Evolutionary conservation across 2,329 filamentous ascomycete species (phyloP).

Genomic region (Geosmithia flava): DNA sequence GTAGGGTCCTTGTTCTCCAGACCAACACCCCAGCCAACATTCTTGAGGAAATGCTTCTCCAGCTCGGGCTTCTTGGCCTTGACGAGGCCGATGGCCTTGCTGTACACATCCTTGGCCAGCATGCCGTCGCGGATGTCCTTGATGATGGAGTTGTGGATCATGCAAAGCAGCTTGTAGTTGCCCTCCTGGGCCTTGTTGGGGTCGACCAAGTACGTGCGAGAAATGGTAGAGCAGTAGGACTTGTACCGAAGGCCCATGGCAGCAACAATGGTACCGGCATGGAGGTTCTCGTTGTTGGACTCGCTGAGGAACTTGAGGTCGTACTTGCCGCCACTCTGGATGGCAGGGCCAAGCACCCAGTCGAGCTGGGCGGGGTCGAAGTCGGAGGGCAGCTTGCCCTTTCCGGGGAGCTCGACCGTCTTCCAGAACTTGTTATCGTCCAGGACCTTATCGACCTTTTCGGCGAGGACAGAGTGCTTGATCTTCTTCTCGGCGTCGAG

Average conservation of each 20-base stretch:
- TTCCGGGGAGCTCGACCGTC: slow-evolving; percentile 55
- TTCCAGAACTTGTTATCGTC: slow-evolving; percentile 93
- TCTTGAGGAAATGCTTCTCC: slow-evolving; percentile 90
- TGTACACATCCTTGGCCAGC: slow-evolving; percentile 79
- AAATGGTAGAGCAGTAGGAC: slow-evolving; percentile 87
- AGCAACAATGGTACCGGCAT: slow-evolving; percentile 87
- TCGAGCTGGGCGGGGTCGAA: slow-evolving; percentile 85
- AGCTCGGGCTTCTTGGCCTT: slow-evolving; percentile 88
- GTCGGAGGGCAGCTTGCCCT: slow-evolving; percentile 68
- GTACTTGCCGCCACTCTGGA: slow-evolving; percentile 93
- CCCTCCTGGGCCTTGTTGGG: slow-evolving; percentile 92
- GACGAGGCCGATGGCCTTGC: slow-evolving; percentile 69
- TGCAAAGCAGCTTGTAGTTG: slow-evolving; percentile 80
- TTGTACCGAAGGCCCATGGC: slow-evolving; percentile 90
- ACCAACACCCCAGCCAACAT: slow-evolving; percentile 82
- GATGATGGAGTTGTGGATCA: slow-evolving; percentile 78
- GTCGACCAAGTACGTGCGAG: slow-evolving; percentile 89
- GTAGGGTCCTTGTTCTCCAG: slow-evolving; percentile 82
- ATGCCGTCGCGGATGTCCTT: slow-evolving; percentile 85
- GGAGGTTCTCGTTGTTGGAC: slow-evolving; percentile 69
- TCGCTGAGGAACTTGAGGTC: slow-evolving; percentile 73
- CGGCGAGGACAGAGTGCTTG: slow-evolving; percentile 74
- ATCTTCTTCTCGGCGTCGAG: slow-evolving; percentile 96
- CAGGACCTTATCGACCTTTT: slow-evolving; percentile 81
- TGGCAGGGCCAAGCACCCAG: slow-evolving; percentile 81